Evolutionary conservation across 306 rosid genomes (phyloP).

Genomic region (Pyrus betulifolia): DNA sequence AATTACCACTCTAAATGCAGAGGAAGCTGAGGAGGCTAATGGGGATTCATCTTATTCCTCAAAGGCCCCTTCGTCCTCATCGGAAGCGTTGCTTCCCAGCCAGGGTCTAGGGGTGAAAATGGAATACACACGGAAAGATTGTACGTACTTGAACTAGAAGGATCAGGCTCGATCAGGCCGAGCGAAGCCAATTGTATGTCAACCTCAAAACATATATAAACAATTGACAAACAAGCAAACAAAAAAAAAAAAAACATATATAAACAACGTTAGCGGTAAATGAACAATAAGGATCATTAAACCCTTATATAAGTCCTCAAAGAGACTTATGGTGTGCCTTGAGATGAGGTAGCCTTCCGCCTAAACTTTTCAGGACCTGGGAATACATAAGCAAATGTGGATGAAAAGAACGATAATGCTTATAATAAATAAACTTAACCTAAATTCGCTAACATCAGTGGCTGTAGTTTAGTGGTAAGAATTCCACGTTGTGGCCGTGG

Average conservation of each 20-base stretch:
- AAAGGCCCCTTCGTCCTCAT: background rate
- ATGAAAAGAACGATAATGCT: fast-evolving
- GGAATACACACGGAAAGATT: too few relatives aligned
- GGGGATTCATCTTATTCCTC: background rate
- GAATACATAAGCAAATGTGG: fast-evolving
- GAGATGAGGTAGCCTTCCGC: too few relatives aligned
- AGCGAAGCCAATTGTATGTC: background rate
- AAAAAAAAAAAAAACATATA: too few relatives aligned
- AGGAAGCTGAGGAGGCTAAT: too few relatives aligned
- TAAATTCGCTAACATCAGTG: fast-evolving
- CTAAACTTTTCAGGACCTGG: too few relatives aligned
- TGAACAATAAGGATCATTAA: too few relatives aligned
- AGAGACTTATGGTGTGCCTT: too few relatives aligned
- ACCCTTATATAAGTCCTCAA: too few relatives aligned
- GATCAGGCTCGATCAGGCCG: background rate
- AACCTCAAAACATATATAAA: background rate
- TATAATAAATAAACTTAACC: background rate
- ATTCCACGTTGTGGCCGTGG: constrained; percentile 16
- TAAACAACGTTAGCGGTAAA: background rate
- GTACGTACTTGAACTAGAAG: too few relatives aligned
- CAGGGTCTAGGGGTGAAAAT: too few relatives aligned
- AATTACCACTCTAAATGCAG: too few relatives aligned
- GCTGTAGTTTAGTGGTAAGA: constrained; percentile 11
- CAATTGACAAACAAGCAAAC: background rate
- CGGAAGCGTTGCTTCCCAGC: too few relatives aligned